phyloP scores from a whole-genome alignment of 2,329 filamentous ascomycete genomes.

The Pseudopyricularia javanii region DNA sequence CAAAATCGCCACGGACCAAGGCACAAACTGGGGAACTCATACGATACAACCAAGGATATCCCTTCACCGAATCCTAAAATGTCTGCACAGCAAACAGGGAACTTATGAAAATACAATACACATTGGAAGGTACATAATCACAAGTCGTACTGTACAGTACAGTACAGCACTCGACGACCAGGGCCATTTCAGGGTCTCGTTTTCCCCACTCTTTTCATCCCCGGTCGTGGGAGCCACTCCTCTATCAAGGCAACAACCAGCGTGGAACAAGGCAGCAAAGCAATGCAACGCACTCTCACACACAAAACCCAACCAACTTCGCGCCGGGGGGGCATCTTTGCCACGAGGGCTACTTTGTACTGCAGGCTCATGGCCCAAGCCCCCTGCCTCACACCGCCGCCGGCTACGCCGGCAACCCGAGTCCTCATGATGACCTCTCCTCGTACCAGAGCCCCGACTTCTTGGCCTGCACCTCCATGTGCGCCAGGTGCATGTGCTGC shows the following conservation, averaged over 20 bases:
- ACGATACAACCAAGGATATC: no score
- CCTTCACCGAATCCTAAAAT: no score
- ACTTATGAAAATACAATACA: background rate
- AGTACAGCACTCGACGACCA: no score
- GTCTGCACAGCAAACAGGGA: background rate
- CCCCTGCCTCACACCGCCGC: no score
- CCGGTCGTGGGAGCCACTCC: background rate
- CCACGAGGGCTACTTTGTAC: no score
- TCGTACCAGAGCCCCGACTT: constrained; percentile 1
- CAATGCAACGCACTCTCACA: background rate
- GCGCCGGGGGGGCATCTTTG: no score
- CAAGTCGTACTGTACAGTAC: background rate
- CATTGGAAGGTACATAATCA: background rate
- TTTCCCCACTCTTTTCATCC: background rate
- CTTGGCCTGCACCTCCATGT: constrained; percentile 2
- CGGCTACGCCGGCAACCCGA: no score
- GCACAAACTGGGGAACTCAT: no score
- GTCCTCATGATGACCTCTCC: background rate
- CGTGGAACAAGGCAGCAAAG: background rate
- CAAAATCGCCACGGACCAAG: no score
- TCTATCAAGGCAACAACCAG: background rate
- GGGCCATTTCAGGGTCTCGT: background rate
- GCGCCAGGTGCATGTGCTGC: constrained; percentile 1
- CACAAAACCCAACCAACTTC: no score
- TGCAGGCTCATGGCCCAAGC: no score